Evolutionary conservation across 2,329 filamentous ascomycete genomes (phyloP), one percentile per base, ranked within the genome.

Genomic region (Xylariales sp.): DNA sequence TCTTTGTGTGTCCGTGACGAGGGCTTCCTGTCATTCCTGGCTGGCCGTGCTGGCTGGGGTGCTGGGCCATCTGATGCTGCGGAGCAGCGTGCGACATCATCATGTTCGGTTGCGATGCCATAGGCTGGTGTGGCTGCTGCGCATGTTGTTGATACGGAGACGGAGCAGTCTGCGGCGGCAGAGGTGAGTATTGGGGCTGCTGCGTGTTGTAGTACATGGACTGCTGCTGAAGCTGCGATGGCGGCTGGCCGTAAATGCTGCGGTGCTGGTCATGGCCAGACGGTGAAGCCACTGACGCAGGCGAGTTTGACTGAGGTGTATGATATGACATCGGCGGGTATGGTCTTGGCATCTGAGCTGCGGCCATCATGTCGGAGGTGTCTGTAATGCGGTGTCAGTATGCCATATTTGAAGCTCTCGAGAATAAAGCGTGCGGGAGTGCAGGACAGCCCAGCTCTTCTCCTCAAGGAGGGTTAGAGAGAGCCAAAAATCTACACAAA

Each of bases 281-380:
- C 16, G 88, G 84, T 23, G 91, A 96, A 46, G 90, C 86, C 53
- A 96, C 90, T 35, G 90, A 95, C 27, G 88, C 88, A 33, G 91
- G 91, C 39, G 91, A 95, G 64, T 91, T 95, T 40, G 90, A 95
- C 67, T 96, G 90, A 39, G 90, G 89, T 14, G 90, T 94, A 63
- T 96, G 88, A 61, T 96, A 96, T 21, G 74, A 75, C 59, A 95
- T 95, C 43, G 88, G 88, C 51, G 90, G 90, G 60, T 94, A 95
- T 32, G 82, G 79, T 62, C 83, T 79, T 63, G 88, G 85, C 86
- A 81, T 75, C 57, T 71, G 66, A 45, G 67, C 68, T 53, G 77
- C 72, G 66, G 82, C 83, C 74, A 78, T 83, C 70, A 82, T 82
- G 49, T 81, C 77, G 65, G 72, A 71, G 43, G 72, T 76, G 56